Evolutionary conservation across 768 basidiomycete species (phyloP).

Genomic region (Xerocomus potaroensis): DNA sequence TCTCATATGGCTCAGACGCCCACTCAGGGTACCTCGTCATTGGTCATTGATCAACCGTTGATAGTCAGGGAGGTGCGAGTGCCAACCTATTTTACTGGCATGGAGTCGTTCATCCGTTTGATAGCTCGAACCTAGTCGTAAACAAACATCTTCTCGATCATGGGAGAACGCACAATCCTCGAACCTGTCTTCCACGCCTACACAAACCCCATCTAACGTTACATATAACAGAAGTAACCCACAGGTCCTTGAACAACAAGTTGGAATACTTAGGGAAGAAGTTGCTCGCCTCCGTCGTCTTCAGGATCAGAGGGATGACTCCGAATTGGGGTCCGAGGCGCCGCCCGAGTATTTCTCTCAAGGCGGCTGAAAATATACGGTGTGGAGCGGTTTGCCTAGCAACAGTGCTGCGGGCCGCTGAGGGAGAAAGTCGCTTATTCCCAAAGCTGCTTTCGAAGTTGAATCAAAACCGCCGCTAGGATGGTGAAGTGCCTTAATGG

Average conservation of each 20-base stretch:
- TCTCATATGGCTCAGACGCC: not conserved
- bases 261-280: slow-evolving; percentile 11
- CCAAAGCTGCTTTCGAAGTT: too few species aligned
- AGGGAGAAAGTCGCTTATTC: too few species aligned
- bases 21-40: not conserved
- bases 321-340: not conserved
- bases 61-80: not conserved
- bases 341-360: slow-evolving; percentile 1
- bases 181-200: not conserved
- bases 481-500: too few species aligned
- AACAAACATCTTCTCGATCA: too few species aligned
- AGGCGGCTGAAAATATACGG: too few species aligned
- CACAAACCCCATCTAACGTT: not conserved
- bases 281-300: slow-evolving; percentile 8
- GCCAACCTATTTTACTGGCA: not conserved
- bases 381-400: too few species aligned
- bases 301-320: not conserved
- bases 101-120: too few species aligned
- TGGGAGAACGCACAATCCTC: too few species aligned
- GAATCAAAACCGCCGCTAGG: too few species aligned
- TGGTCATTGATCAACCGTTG: too few species aligned
- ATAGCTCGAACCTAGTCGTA: too few species aligned
- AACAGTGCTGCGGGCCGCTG: too few species aligned
- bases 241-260: not conserved
- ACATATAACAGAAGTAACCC: not conserved